Conservation (phyloP, 176 grass and related monocot genomes). For the Chrysopogon serrulatus region DNA sequence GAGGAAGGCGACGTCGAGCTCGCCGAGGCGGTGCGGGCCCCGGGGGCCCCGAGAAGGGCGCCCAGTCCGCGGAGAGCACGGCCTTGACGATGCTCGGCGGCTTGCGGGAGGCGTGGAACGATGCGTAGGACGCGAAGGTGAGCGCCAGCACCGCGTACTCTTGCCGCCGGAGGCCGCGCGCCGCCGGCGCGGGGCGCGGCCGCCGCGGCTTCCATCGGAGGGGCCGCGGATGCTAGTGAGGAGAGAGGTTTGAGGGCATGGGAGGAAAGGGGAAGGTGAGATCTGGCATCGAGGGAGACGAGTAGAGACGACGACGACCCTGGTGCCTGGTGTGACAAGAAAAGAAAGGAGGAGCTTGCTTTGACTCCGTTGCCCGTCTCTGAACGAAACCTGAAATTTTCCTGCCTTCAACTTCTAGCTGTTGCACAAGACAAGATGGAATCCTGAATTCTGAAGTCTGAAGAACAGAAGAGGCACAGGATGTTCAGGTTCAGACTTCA, state of each 20-base stretch:
- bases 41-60: constrained; percentile 62
- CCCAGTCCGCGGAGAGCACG: constrained; percentile 57
- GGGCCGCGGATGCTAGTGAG: background rate
- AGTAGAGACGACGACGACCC: background rate
- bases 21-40: constrained; percentile 74
- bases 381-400: no score
- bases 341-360: background rate
- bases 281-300: constrained; percentile 23
- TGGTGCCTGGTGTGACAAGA: background rate
- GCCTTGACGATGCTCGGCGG: constrained; percentile 97
- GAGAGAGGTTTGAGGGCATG: background rate
- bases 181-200: background rate
- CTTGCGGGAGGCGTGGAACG: constrained; percentile 98
- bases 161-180: constrained; percentile 33
- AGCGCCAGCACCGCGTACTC: constrained; percentile 60
- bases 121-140: constrained; percentile 73
- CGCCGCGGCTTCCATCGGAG: constrained; percentile 36
- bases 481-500: background rate
- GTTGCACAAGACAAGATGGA: no score
- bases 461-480: background rate
- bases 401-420: no score
- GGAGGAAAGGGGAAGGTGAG: constrained; percentile 10
- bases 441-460: background rate
- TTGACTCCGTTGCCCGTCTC: background rate
- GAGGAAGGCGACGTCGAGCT: constrained; percentile 95